phyloP scores from a whole-genome alignment of 257 asterid species.

The Nicotiana sylvestris region DNA sequence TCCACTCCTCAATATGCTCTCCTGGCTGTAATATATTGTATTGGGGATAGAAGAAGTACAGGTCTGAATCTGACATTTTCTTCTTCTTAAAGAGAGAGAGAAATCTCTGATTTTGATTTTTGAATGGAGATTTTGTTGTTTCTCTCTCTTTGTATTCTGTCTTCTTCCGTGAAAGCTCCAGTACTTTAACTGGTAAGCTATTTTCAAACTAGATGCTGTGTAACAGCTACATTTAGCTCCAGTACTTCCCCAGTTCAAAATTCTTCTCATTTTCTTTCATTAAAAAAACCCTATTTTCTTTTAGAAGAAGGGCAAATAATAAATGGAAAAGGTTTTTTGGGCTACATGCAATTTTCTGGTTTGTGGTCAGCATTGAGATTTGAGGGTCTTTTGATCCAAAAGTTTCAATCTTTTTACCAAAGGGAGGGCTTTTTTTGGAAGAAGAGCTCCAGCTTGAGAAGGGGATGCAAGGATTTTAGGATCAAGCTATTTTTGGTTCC shows the following conservation, averaged over 20 bases:
- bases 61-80: slow-evolving; percentile 32
- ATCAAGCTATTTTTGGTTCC: slow-evolving; percentile 29
- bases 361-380: background rate
- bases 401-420: background rate
- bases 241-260: slow-evolving; percentile 8
- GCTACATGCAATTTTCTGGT: background rate
- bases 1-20: slow-evolving; percentile 18
- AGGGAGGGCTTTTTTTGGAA: background rate
- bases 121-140: slow-evolving; percentile 33
- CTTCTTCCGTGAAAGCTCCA: slow-evolving; percentile 22
- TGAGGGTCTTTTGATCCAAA: slow-evolving; percentile 13
- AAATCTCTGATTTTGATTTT: slow-evolving; percentile 31
- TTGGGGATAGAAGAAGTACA: slow-evolving; percentile 20
- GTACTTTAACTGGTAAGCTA: slow-evolving; percentile 17
- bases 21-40: slow-evolving; percentile 4
- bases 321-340: background rate
- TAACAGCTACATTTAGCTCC: slow-evolving; percentile 17
- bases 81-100: slow-evolving; percentile 31
- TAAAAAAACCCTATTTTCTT: background rate
- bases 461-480: slow-evolving; percentile 12
- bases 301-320: background rate
- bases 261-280: background rate
- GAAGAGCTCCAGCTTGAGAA: slow-evolving; percentile 3
- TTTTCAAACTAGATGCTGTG: background rate
- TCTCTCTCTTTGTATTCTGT: slow-evolving; percentile 21